Evolutionary conservation across 2,329 filamentous ascomycete species (phyloP).

Genomic region (Colletotrichum musae): DNA sequence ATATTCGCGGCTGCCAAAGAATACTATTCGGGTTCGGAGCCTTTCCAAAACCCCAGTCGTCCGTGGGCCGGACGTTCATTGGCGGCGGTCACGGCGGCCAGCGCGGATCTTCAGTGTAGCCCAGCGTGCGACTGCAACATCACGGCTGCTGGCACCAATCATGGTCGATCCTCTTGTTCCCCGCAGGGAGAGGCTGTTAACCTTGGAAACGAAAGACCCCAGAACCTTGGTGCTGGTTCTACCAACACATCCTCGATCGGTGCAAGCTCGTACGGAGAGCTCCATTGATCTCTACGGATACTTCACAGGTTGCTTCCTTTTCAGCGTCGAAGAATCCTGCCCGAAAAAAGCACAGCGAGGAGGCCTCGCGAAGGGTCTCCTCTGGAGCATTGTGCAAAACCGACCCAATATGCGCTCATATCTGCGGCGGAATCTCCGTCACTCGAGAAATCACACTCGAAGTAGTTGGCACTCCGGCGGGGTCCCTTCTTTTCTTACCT

Average conservation of each 20-base stretch:
- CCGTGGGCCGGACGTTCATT: constrained; percentile 29
- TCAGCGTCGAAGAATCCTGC: background rate
- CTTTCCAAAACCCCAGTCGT: constrained; percentile 20
- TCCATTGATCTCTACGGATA: background rate
- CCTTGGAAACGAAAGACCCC: constrained; percentile 32
- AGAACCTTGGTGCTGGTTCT: constrained; percentile 33
- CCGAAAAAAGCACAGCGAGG: too few species aligned
- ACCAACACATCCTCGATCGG: constrained; percentile 10
- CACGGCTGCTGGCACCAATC: constrained; percentile 21
- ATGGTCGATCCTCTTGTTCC: constrained; percentile 13
- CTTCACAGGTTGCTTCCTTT: background rate
- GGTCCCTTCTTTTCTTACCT: background rate
- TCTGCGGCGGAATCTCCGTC: background rate
- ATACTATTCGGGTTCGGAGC: constrained; percentile 4
- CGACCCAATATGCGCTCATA: background rate
- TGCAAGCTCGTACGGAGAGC: background rate
- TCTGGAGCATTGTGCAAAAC: constrained; percentile 23
- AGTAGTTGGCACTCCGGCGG: background rate
- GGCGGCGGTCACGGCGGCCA: constrained; percentile 24
- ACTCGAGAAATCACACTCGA: constrained; percentile 1
- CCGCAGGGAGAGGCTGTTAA: constrained; percentile 24
- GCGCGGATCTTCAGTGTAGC: constrained; percentile 26
- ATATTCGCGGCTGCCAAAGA: background rate
- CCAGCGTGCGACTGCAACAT: constrained; percentile 22
- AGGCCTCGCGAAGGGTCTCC: background rate